Evolutionary conservation across 441 rosid species (phyloP), one percentile per base, ranked within the genome.

Genomic region (Syzygium syzygioides): DNA sequence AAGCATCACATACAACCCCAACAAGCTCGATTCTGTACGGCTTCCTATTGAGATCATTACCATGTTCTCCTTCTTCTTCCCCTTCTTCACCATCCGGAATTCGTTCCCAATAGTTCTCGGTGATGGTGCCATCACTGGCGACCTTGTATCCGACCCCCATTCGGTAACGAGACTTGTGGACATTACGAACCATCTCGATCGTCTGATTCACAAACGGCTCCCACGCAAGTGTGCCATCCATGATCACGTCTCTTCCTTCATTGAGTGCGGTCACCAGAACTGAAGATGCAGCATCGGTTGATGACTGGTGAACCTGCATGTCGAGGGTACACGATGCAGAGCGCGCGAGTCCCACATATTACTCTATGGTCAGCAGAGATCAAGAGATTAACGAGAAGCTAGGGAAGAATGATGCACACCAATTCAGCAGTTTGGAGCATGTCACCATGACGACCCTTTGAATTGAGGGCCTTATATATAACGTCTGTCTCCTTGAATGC

Each of bases 211-310:
- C 96, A 14, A 96, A 96, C 34, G 99, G 99, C 89, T 91, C 98
- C 99, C 99, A 97, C 32, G 99, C 94, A n/a, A 97, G 88, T 4
- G 99, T 97, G 3, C 99, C 97, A 34, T 97, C 99, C 99, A 97
- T 93, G 85, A 96, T 94, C 91, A 97, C 97, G 88, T 97, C 99
- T n/a, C 99, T 92, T 30, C 99, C 99, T 57, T 97, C 99, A 41
- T 96, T 97, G 32, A 97, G 92, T 6, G 99, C 99, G 5, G 97
- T 97, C 20, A 97, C 99, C 30, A 97, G 93, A 52, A 96, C 91
- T 0, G 99, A 97, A 1, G 98, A 96, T 53, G 99, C 99, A 28
- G 99, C 99, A 86, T 96, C 94, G 0, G 96, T 95, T 2, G 99
- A 97, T 15, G 98, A 95, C 90, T 96, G 95, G 89, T 96, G 99